Evolutionary conservation across 192 early-diverging fungal species (phyloP).

Genomic region (Dissophora globulifera): DNA sequence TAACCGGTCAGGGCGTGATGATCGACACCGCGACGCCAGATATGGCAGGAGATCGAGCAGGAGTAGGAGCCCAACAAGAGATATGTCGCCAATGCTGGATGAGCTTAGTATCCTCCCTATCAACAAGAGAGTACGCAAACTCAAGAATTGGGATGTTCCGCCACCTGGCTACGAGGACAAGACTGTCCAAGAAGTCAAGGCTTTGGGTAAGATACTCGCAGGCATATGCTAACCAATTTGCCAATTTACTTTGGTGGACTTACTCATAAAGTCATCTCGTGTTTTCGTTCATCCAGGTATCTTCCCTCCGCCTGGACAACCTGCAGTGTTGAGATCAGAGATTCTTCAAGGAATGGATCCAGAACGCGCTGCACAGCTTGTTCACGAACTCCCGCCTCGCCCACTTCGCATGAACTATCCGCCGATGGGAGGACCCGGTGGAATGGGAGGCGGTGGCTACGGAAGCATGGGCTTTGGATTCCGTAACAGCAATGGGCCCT

Average conservation of each 20-base stretch:
- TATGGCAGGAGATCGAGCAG: slow-evolving; percentile 59
- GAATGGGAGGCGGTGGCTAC: slow-evolving; percentile 57
- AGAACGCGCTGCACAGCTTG: slow-evolving; percentile 62
- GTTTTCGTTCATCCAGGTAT: slow-evolving; percentile 58
- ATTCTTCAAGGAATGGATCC: slow-evolving; percentile 64
- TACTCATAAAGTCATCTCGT: background rate
- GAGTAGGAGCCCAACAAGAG: slow-evolving; percentile 53
- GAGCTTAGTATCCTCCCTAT: slow-evolving; percentile 74
- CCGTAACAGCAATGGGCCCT: slow-evolving; percentile 51
- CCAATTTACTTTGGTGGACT: too few relatives aligned
- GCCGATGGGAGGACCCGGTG: slow-evolving; percentile 35
- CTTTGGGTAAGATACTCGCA: slow-evolving; percentile 69
- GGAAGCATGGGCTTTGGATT: slow-evolving; percentile 50
- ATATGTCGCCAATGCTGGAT: slow-evolving; percentile 49
- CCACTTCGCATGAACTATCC: slow-evolving; percentile 49
- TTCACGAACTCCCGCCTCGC: slow-evolving; percentile 55
- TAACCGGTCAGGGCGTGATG: slow-evolving; percentile 46
- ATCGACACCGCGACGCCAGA: slow-evolving; percentile 57
- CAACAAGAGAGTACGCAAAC: slow-evolving; percentile 78
- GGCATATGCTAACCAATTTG: too few relatives aligned
- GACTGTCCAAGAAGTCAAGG: slow-evolving; percentile 87
- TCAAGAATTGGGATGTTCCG: slow-evolving; percentile 92
- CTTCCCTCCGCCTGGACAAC: slow-evolving; percentile 82
- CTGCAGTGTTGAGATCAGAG: slow-evolving; percentile 51
- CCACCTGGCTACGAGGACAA: slow-evolving; percentile 91